Base-by-base conservation (phyloP, 2,329 filamentous ascomycete species). In the Epichloe uncinata region DNA sequence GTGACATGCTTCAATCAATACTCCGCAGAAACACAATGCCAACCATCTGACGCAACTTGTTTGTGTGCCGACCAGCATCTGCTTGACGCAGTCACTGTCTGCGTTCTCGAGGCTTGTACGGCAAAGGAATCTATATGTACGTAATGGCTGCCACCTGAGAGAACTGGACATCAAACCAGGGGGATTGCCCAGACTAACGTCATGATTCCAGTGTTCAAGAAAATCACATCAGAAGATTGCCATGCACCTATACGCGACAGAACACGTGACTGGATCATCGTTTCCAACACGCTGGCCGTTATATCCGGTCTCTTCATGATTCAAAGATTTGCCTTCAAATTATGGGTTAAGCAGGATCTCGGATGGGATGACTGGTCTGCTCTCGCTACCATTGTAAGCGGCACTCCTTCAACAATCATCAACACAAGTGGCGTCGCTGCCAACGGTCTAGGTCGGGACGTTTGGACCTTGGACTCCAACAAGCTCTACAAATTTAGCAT, bases 241-340 rank as follows among this genome's bases (percentile, higher is more conserved):
- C 16, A 48, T 9, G 53, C 41, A 16, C 53, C 44, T 40, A 20
- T 47, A 7, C 42, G 45, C 9, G 53, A 57, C 47, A 50, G 52
- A 34, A 48, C 46, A 20, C n/a, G 15, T 20, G 37, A 43, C 26
- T 58, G 54, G 44, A 51, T 50, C 22, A 38, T 45, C 42, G 41
- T 52, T 26, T 49, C 53, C 15, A 50, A 54, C 41, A 50, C 46
- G 57, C 41, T 59, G 8, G 56, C 52, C 36, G 58, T 61, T 3
- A 63, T 68, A 16, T 58, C 62, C 13, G 61, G 56, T 26, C 57
- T 66, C 47, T 62, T 66, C 43, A 56, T 68, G 9, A 55, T 60
- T 11, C 58, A 67, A 26, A 64, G 68, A 47, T 61, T 67, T 5
- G 56, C 55, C 3, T 60, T 54, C 20, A 57, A 53, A 34, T 57